Evolutionary conservation across 768 basidiomycete species (phyloP).

Genomic region (Kondoa malvinella): DNA sequence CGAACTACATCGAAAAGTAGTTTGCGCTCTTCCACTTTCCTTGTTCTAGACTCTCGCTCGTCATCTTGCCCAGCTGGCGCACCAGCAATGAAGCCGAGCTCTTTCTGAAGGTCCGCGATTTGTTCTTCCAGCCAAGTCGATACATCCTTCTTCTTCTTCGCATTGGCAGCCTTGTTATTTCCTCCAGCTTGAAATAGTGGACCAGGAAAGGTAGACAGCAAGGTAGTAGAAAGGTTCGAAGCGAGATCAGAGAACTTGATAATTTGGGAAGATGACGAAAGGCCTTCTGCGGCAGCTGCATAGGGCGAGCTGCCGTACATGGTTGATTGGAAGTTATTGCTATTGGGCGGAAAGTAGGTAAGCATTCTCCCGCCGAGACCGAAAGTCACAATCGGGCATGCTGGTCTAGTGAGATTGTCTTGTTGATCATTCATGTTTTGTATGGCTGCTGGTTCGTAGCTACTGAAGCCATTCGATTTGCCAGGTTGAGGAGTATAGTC

Average conservation of each 20-base stretch:
- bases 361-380: constrained; percentile 86
- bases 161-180: constrained; percentile 31
- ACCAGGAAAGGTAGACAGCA: constrained; percentile 57
- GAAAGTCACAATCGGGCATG: constrained; percentile 57
- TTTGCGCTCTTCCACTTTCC: constrained; percentile 57
- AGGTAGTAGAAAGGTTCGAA: constrained; percentile 45
- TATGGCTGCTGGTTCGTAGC: too few species aligned
- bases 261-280: constrained; percentile 40
- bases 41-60: constrained; percentile 34
- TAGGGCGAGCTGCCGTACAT: constrained; percentile 50
- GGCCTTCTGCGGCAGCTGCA: constrained; percentile 48
- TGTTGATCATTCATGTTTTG: neutral
- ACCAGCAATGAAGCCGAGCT: constrained; percentile 28
- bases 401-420: constrained; percentile 5
- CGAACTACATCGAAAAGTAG: constrained; percentile 55
- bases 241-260: constrained; percentile 50
- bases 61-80: constrained; percentile 34
- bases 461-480: too few species aligned
- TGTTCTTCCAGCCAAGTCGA: constrained; percentile 59
- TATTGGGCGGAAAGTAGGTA: constrained; percentile 50
- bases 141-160: constrained; percentile 71
- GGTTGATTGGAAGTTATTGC: constrained; percentile 30
- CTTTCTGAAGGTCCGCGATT: constrained; percentile 57
- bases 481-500: too few species aligned
- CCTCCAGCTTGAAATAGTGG: constrained; percentile 43